A percentile compares a stretch with the other conserved stretches of the same genome.
These are phyloP conservation scores for Fraxinus platypoda DNA, from an alignment of 305 asterid genomes.

Conservation along the genomic window DNA sequence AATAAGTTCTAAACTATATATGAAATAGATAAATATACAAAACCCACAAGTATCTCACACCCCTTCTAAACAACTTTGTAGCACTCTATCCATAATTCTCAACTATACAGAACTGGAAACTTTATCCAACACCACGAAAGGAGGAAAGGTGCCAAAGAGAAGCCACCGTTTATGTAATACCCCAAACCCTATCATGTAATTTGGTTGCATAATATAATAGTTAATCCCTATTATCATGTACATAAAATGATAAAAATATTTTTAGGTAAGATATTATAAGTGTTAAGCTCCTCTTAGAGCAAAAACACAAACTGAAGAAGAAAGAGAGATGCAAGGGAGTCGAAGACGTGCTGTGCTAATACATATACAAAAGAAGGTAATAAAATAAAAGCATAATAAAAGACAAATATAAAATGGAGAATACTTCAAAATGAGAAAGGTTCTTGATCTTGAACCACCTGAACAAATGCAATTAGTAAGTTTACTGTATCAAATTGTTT, in stretches of 20 bases:
- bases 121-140: constrained; percentile 16
- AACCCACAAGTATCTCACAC: neutral
- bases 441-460: constrained; percentile 13
- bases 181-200: constrained; percentile 3
- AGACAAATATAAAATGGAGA: constrained; percentile 11
- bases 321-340: constrained; percentile 8
- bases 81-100: neutral
- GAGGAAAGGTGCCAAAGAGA: neutral
- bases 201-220: neutral
- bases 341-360: neutral
- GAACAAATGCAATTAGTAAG: constrained; percentile 1
- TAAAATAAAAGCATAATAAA: constrained; percentile 7
- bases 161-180: constrained; percentile 13
- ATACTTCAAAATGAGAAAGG: constrained; percentile 15
- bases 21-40: constrained; percentile 5
- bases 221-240: neutral
- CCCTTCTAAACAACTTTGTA: neutral
- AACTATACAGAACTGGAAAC: constrained; percentile 16
- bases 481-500: neutral
- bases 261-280: constrained; percentile 7
- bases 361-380: neutral
- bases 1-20: constrained; percentile 15
- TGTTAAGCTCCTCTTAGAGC: constrained; percentile 14
- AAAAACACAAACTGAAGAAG: constrained; percentile 9
- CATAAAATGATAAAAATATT: constrained; percentile 3